These are phyloP conservation scores for Hyparrhenia diplandra DNA, from an alignment of 176 grass and related monocot species.

Conservation along the genomic window DNA sequence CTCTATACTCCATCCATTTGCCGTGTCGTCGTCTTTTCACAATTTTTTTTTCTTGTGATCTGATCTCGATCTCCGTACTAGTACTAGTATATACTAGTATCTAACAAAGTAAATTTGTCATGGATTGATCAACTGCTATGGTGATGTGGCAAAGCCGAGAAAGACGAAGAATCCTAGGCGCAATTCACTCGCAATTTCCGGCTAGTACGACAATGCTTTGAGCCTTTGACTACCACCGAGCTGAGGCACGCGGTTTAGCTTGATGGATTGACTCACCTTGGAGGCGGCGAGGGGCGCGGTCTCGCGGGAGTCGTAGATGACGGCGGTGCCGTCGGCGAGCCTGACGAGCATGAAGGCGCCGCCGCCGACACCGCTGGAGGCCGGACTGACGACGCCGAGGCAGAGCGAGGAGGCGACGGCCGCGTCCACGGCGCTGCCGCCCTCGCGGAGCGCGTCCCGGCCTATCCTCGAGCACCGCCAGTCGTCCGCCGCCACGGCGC, in stretches of 20 bases:
- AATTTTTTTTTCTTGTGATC: too few species aligned
- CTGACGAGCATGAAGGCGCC: slow-evolving; percentile 91
- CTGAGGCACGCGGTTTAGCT: neutral
- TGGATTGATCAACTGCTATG: neutral
- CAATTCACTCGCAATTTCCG: neutral
- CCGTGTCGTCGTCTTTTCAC: too few species aligned
- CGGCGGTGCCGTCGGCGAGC: slow-evolving; percentile 39
- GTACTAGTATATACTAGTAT: too few species aligned
- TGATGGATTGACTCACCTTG: slow-evolving; percentile 32
- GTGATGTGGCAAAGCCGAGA: neutral
- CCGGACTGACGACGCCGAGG: slow-evolving; percentile 87
- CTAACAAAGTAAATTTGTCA: too few species aligned
- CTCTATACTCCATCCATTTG: neutral
- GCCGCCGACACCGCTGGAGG: slow-evolving; percentile 84
- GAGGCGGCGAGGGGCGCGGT: slow-evolving; percentile 69
- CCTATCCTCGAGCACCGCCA: slow-evolving; percentile 64
- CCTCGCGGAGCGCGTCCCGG: slow-evolving; percentile 55
- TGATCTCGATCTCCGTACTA: too few species aligned
- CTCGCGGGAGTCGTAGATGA: slow-evolving; percentile 70
- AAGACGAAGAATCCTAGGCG: too few species aligned
- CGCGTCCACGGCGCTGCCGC: slow-evolving; percentile 71
- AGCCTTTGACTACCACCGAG: too few species aligned
- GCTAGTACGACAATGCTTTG: neutral
- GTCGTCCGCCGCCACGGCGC: slow-evolving; percentile 84
- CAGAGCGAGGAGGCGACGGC: slow-evolving; percentile 58